Conservation (phyloP, 73 alveolate species). For the Durusdinium trenchii region DNA sequence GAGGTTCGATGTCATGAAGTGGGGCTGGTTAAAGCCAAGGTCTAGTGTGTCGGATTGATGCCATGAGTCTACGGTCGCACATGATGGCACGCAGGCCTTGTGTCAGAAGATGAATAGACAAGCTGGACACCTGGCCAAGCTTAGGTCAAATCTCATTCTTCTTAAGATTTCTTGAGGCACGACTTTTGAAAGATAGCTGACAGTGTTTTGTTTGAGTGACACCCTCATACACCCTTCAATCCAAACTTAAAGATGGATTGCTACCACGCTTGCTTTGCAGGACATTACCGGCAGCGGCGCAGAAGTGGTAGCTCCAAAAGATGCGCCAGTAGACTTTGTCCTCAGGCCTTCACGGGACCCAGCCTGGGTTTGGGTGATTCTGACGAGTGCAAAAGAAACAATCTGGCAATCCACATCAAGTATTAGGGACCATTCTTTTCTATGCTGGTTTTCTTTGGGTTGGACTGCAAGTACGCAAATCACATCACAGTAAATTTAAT, state of each 20-base stretch:
- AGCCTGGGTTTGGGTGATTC: too few relatives aligned
- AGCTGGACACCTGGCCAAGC: not conserved
- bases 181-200: not conserved
- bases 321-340: not conserved
- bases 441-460: too few relatives aligned
- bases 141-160: not conserved
- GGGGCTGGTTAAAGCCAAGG: too few relatives aligned
- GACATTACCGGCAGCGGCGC: slow-evolving; percentile 41
- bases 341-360: not conserved
- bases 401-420: too few relatives aligned
- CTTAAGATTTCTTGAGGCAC: not conserved
- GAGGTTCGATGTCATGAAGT: too few relatives aligned
- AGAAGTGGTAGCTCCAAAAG: slow-evolving; percentile 10
- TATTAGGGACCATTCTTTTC: too few relatives aligned
- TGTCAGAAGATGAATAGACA: not conserved
- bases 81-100: too few relatives aligned
- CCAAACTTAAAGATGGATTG: not conserved
- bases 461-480: too few relatives aligned
- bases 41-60: too few relatives aligned
- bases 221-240: not conserved
- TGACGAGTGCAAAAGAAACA: too few relatives aligned
- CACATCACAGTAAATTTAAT: too few relatives aligned
- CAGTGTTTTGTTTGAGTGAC: not conserved
- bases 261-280: not conserved
- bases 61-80: too few relatives aligned